A percentile compares a stretch with the other conserved stretches of the same genome.
Conservation (phyloP, 345 rosid species). For the Eucalyptus cloeziana region DNA sequence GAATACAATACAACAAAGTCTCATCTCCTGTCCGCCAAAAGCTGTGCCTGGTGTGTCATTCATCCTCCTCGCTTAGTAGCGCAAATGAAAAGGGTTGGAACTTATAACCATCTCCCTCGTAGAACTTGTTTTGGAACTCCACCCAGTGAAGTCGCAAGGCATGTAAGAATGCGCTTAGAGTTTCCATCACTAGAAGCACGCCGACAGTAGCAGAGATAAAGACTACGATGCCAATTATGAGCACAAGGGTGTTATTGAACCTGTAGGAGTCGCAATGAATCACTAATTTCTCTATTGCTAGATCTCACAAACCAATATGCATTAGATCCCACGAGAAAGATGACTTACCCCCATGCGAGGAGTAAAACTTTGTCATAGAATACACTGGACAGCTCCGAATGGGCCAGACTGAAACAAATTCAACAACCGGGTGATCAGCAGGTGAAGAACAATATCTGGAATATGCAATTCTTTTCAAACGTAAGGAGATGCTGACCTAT, state of each 20-base stretch:
- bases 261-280: constrained; percentile 3
- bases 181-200: constrained; percentile 57
- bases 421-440: background rate
- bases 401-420: constrained; percentile 36
- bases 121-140: constrained; percentile 58
- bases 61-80: constrained; percentile 19
- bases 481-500: background rate
- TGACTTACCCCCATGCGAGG: constrained; percentile 48
- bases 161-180: constrained; percentile 50
- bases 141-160: constrained; percentile 67
- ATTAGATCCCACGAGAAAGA: background rate
- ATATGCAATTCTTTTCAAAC: background rate
- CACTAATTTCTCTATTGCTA: background rate
- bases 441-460: background rate
- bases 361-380: constrained; percentile 61
- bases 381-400: constrained; percentile 59
- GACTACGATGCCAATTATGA: constrained; percentile 28
- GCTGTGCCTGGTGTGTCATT: background rate
- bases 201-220: constrained; percentile 47
- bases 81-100: constrained; percentile 50
- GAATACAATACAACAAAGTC: background rate
- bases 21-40: background rate
- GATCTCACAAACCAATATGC: background rate
- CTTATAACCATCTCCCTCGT: constrained; percentile 52
- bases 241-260: constrained; percentile 41